Base-by-base conservation (phyloP, 805 yeast genomes). In the Nakazawaea pomicola region DNA sequence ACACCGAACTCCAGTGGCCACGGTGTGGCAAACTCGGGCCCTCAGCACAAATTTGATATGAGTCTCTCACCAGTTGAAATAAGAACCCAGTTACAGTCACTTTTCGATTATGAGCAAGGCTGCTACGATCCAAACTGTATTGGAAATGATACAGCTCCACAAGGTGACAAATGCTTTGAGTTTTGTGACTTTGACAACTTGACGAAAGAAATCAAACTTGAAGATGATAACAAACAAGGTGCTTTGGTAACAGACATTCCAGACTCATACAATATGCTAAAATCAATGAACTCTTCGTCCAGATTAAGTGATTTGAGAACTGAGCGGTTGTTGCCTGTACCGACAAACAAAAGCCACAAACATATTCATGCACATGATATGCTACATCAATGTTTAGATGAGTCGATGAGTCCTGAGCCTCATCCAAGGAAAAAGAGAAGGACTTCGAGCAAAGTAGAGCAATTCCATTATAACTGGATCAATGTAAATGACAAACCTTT, bases 101-200 rank as follows among this genome's bases (percentile, higher is more conserved):
- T 40, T 4, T 10, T 40, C 4, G 41, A 36, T 21, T 15, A 14
- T 12, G 32, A 34, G 14, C 30, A 28, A 4, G 14, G 17, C 12
- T 31, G 41, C 14, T 6, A 27, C 8, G 33, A 36, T n/a, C 38
- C 34, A 12, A 16, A 21, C 10, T 27, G 36, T 30, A 24, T 29
- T 1, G 38, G 24, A 11, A 29, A 17, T 27, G 44, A 40, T 6
- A n/a, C 39, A 4, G 25, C 9, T 3, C 29, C 25, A 9, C 31
- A 32, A 14, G 41, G 33, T 5, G 58, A 54, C 20, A 52, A 55
- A 36, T 55, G 57, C 34, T 46, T 53, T 41, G 57, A 53, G 14
- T 49, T 47, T 30, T 55, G 58, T 40, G 46, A 52, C 29, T 50
- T 55, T 35, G 58, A 51, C 15, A 42, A 41, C 24, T 48, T 53